Base-by-base conservation (phyloP, 2,329 filamentous ascomycete genomes). In the Didymella arachidicola region DNA sequence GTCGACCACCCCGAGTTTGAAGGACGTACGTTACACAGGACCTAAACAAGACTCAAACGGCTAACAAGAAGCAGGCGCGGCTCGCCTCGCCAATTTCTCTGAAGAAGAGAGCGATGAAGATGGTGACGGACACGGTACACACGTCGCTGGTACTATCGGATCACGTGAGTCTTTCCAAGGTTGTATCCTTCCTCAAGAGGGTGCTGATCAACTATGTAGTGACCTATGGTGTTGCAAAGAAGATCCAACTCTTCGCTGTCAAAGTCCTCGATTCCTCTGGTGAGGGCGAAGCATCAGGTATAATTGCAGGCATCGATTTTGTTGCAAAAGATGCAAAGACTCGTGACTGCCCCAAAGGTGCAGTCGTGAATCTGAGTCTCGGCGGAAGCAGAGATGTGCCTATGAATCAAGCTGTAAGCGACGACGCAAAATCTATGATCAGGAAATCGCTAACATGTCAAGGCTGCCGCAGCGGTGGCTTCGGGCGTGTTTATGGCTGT, bases 1-100 rank as follows among this genome's bases (percentile, higher is more conserved):
- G 72, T 77, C 18, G 80, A 78, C 3, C 87, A 90, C 73, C 63
- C 70, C 4, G 73, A 78, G 14, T 76, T 77, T 19, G 69, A 71
- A 65, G 70, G 70, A 45, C 73, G 76, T 72, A 69, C 2, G 72
- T 70, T 27, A n/a, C 3, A 27, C 3, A 7, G 41, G n/a, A 27
- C 25, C n/a, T 8, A 25, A 16, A 14, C 3, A 2, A 6, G 5
- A 12, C 27, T 14, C 4, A 32, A 4, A 38, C 46, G 56, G 25
- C 63, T 53, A 5, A 49, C 22, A 12, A 36, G 16, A 39, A 18
- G 4, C 22, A 73, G 72, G 69, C 14, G 72, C 70, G 16, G 47
- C 53, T 7, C 72, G 66, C 48, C 64, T 74, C 25, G 66, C 64
- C 16, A 71, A 74, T 51, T 69, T 71, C 47, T 61, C 68, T 11